Percentiles rank a stretch among this genome's conserved stretches.
Evolutionary conservation across 305 asterid genomes (phyloP).

Genomic region (Fraxinus platypoda): DNA sequence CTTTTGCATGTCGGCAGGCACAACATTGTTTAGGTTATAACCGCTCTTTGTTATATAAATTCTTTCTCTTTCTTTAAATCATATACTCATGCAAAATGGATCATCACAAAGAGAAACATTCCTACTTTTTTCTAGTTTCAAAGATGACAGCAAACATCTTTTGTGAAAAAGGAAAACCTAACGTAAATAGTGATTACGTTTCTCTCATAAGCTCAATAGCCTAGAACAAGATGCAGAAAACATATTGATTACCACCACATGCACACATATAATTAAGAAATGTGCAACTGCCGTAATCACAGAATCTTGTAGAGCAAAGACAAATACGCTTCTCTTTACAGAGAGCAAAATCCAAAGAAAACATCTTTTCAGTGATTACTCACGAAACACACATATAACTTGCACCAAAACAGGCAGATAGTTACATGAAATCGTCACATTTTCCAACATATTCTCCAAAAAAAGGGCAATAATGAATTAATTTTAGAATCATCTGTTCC

Average conservation of each 20-base stretch:
- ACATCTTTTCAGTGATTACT: slow-evolving; percentile 2
- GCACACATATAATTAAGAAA: neutral
- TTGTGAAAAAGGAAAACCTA: neutral
- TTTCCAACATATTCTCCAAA: slow-evolving; percentile 10
- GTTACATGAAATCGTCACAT: neutral
- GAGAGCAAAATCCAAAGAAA: slow-evolving; percentile 6
- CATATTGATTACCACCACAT: slow-evolving; percentile 5
- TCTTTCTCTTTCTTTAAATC: neutral
- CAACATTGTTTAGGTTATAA: neutral
- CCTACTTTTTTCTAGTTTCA: neutral
- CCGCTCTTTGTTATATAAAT: neutral
- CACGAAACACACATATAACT: slow-evolving; percentile 6
- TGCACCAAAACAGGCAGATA: slow-evolving; percentile 13
- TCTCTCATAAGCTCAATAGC: slow-evolving; percentile 2
- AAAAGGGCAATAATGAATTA: neutral
- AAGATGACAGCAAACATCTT: neutral
- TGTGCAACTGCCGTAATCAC: neutral
- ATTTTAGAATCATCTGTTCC: neutral
- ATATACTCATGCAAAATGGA: neutral
- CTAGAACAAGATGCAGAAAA: neutral
- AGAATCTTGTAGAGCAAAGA: neutral
- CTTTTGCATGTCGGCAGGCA: neutral
- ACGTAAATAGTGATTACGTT: neutral
- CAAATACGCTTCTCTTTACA: slow-evolving; percentile 7
- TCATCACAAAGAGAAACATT: neutral